phyloP scores from a whole-genome alignment of 352 stramenopile species.

The Globisporangium cylindrosporum region DNA sequence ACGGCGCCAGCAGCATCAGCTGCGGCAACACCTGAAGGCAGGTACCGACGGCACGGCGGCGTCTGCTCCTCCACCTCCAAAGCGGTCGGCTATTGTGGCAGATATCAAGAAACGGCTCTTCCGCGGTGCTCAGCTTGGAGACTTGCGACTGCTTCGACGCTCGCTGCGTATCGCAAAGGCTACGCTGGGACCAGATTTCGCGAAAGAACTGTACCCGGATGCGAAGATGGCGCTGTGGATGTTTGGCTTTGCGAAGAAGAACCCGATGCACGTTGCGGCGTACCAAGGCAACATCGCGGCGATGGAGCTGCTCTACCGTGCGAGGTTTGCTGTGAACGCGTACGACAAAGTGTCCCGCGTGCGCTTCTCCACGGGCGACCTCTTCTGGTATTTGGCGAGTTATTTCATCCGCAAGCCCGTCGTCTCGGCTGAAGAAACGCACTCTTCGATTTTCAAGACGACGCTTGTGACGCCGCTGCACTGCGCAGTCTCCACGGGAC shows the following conservation, averaged over 20 bases:
- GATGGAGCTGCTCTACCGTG: constrained; percentile 58
- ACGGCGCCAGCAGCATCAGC: constrained; percentile 37
- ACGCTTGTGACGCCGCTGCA: constrained; percentile 84
- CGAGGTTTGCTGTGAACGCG: constrained; percentile 59
- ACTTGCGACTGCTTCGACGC: constrained; percentile 54
- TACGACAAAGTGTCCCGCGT: constrained; percentile 83
- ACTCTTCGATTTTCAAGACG: constrained; percentile 82
- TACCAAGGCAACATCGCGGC: constrained; percentile 78
- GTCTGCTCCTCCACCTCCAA: constrained; percentile 16
- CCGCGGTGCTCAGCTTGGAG: constrained; percentile 63
- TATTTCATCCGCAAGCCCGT: constrained; percentile 73
- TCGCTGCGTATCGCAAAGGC: constrained; percentile 54
- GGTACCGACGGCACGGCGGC: constrained; percentile 8
- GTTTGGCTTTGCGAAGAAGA: constrained; percentile 80
- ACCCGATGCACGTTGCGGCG: constrained; percentile 81
- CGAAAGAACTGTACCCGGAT: constrained; percentile 62
- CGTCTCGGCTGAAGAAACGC: constrained; percentile 57
- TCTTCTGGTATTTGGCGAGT: constrained; percentile 81
- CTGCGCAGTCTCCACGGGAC: constrained; percentile 75
- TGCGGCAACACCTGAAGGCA: constrained; percentile 22
- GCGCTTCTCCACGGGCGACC: constrained; percentile 70
- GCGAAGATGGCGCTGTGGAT: constrained; percentile 61
- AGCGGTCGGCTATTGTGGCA: constrained; percentile 33
- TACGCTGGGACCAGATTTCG: constrained; percentile 53
- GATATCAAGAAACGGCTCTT: constrained; percentile 73